Conservation (phyloP, 345 rosid genomes). For the Citrus sinensis region DNA sequence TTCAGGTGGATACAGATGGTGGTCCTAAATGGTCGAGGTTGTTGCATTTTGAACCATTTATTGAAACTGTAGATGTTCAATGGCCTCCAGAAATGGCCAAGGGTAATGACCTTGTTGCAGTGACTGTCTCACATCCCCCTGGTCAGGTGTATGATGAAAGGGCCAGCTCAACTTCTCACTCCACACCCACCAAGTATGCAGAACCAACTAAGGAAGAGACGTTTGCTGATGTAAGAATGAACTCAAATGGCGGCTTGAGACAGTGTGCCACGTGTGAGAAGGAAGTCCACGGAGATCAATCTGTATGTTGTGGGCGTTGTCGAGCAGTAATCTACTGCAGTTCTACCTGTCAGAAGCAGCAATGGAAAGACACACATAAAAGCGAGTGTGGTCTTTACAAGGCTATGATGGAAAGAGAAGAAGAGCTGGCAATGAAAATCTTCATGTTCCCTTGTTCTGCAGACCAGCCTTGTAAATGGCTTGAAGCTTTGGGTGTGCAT, state of each 20-base stretch:
- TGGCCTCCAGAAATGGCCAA: slow-evolving; percentile 62
- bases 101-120: slow-evolving; percentile 55
- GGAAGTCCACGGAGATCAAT: slow-evolving; percentile 40
- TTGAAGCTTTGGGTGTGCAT: slow-evolving; percentile 46
- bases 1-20: slow-evolving; percentile 46
- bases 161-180: slow-evolving; percentile 34
- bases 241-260: slow-evolving; percentile 28
- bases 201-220: slow-evolving; percentile 36
- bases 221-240: slow-evolving; percentile 28
- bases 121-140: slow-evolving; percentile 60
- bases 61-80: slow-evolving; percentile 71
- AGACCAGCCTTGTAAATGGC: slow-evolving; percentile 53
- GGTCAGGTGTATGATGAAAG: slow-evolving; percentile 56
- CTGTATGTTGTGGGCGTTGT: slow-evolving; percentile 47
- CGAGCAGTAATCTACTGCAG: slow-evolving; percentile 46
- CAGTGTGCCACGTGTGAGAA: slow-evolving; percentile 47
- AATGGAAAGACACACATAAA: slow-evolving; percentile 49
- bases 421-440: slow-evolving; percentile 49
- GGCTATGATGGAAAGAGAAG: slow-evolving; percentile 62
- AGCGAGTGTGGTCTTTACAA: slow-evolving; percentile 47
- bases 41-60: slow-evolving; percentile 49
- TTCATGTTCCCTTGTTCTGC: slow-evolving; percentile 43
- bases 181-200: slow-evolving; percentile 41
- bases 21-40: slow-evolving; percentile 40
- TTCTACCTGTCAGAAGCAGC: slow-evolving; percentile 51